Evolutionary conservation across 2,329 filamentous ascomycete species (phyloP), one percentile per base, ranked within the genome.

Genomic region (Cercospora beticola): DNA sequence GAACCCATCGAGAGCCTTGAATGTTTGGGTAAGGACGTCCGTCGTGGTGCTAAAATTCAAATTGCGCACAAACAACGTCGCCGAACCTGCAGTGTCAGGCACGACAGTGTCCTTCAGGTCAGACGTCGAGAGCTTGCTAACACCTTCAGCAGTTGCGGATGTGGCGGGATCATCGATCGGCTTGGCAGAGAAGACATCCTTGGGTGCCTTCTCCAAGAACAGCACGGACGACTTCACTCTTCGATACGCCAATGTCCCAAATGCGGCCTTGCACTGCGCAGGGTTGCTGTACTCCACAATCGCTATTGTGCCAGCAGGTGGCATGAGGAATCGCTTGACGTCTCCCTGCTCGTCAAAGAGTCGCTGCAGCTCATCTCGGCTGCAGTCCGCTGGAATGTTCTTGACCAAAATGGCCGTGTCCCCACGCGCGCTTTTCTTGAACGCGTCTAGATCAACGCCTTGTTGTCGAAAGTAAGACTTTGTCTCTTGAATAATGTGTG

Each of bases 401-500:
- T 99, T 99, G 58, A 98, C 91, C 63, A 99, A 82, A 60, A 99
- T 94, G 52, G 91, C 89, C 21, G 88, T 91, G 78, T 97, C 94
- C 69, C 94, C 94, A 76, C 94, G 90, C 78, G 92, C 89, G 70
- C 89, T 88, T 65, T 87, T 89, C 80, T 94, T 95, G 83, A 99
- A 98, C 10, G 94, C 91, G 72, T 97, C 90, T 58, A 99, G 85
- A 79, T 98, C 93, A 23, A 98, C 92, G 40, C 94, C 94, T 72
- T 97, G 92, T 56, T 90, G 87, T 64, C 87, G 85, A 77, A 99
- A 97, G 81, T 96, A 99, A 9, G 90, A 85, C 81, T 97, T 98
- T 2, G 93, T 97, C 80, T 98, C 95, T 81, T 97, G 93, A 68
- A 99, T 98, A 74, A 97, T 88, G 71, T 95, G 91, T 23, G 94